Conservation (phyloP, 2,329 filamentous ascomycete genomes). For the Fonsecaea pedrosoi region DNA sequence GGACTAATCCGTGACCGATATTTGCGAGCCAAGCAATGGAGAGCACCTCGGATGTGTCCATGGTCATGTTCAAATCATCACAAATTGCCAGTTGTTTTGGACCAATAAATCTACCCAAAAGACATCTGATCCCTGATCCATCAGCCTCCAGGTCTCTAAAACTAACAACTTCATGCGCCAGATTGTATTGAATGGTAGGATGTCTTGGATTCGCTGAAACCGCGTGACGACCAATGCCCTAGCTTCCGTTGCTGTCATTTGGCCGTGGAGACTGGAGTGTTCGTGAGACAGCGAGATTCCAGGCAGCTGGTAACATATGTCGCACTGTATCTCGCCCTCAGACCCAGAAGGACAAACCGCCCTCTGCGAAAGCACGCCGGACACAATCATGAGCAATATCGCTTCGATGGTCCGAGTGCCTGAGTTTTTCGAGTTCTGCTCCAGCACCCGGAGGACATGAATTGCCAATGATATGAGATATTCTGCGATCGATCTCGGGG, state of each 20-base stretch:
- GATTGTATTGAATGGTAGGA: slow-evolving; percentile 17
- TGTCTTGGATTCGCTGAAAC: slow-evolving; percentile 12
- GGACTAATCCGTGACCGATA: slow-evolving; percentile 16
- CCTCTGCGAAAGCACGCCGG: slow-evolving; percentile 10
- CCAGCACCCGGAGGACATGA: slow-evolving; percentile 7
- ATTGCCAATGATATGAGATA: slow-evolving; percentile 5
- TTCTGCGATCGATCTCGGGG: not conserved
- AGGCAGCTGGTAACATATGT: no score
- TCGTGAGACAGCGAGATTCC: not conserved
- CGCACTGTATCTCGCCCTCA: no score
- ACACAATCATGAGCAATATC: slow-evolving; percentile 18
- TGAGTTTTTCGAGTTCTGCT: slow-evolving; percentile 9
- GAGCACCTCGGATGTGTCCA: not conserved
- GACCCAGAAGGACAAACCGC: not conserved
- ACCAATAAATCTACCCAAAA: slow-evolving; percentile 17
- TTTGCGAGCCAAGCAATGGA: not conserved
- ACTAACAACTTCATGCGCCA: slow-evolving; percentile 13
- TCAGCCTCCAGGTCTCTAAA: slow-evolving; percentile 8
- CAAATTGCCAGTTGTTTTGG: slow-evolving; percentile 18
- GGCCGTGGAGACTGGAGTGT: not conserved
- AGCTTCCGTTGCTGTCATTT: not conserved
- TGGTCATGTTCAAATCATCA: slow-evolving; percentile 12
- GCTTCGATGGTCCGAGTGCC: slow-evolving; percentile 24
- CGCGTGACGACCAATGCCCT: not conserved
- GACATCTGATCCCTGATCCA: slow-evolving; percentile 3